Base-by-base conservation (phyloP, 345 rosid genomes). In the Heritiera littoralis region DNA sequence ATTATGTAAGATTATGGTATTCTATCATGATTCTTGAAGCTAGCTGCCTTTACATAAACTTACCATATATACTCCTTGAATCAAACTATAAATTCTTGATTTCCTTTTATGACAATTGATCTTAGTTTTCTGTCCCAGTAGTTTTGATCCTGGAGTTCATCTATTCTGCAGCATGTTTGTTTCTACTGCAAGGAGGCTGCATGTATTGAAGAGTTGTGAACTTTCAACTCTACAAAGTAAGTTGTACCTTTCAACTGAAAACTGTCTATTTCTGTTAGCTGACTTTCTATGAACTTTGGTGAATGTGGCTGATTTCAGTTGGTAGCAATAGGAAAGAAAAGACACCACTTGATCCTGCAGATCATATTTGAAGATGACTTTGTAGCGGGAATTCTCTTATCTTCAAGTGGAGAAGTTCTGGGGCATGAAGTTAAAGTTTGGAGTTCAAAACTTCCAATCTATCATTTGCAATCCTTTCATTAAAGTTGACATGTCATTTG, bases 151-250 rank as follows among this genome's bases (percentile, higher is more conserved):
- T 61, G 41, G 43, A 49, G 18, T 71, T 49, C 43, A 49, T 46
- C 6, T 28, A 61, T 14, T 76, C 46, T 59, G 84, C 90, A 96
- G 99, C 85, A 94, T 96, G 98, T 96, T 96, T 87, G 94, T 88
- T 60, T 90, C 97, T 11, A 89, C 92, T 0, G 98, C 90, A 80
- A 96, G 87, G 91, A 90, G 99, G 86, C 88, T 96, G 70, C 93
- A 96, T 11, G 94, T 92, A 77, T 80, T 94, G 87, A 96, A 90
- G 87, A 92, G 88, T 87, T 87, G 93, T 40, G 97, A 90, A 75
- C 86, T 90, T 68, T 85, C 93, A 60, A 83, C 89, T 0, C 74
- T 5, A 38, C 18, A 5, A 65, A 63, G 77, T 74, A 59, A 74
- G 77, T 74, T 58, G 11, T 52, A 9, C n/a, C 6, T 17, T 9